These are phyloP conservation scores for Suhomyces kilbournensis DNA, from an alignment of 805 yeast species.

Conservation along the genomic window DNA sequence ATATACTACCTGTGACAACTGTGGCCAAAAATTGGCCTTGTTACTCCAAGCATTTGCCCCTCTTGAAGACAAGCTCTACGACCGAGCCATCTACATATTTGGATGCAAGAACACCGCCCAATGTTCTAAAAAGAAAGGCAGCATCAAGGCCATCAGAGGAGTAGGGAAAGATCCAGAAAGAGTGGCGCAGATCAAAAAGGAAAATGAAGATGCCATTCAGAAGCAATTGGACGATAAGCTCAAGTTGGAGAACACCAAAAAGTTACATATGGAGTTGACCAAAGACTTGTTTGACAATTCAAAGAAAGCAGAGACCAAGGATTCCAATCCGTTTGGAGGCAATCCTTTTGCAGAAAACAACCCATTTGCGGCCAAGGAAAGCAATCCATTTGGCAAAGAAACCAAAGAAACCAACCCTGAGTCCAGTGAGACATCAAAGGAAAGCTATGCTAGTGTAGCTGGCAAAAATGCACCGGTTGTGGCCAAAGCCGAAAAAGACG, in stretches of 20 bases:
- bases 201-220: conserved; percentile 25
- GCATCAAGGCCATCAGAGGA: conserved; percentile 76
- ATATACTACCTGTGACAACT: conserved; percentile 60
- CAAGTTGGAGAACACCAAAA: conserved; percentile 42
- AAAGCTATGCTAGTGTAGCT: conserved; percentile 13
- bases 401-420: not conserved
- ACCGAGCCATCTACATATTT: conserved; percentile 77
- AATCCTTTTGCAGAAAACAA: not conserved
- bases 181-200: conserved; percentile 39
- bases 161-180: conserved; percentile 56
- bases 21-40: conserved; percentile 60
- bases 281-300: conserved; percentile 23
- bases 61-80: conserved; percentile 66
- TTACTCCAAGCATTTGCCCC: conserved; percentile 82
- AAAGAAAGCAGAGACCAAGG: conserved; percentile 3
- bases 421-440: conserved; percentile 2
- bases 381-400: conserved; percentile 1
- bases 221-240: conserved; percentile 40
- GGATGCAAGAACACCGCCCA: conserved; percentile 54
- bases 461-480: conserved; percentile 9
- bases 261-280: conserved; percentile 36
- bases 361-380: not conserved
- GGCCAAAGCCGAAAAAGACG: conserved; percentile 6
- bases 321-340: conserved; percentile 1
- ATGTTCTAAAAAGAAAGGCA: conserved; percentile 70